phyloP scores from a whole-genome alignment of 1,284 basidiomycete species.

The Lignosus rhinocerotis region DNA sequence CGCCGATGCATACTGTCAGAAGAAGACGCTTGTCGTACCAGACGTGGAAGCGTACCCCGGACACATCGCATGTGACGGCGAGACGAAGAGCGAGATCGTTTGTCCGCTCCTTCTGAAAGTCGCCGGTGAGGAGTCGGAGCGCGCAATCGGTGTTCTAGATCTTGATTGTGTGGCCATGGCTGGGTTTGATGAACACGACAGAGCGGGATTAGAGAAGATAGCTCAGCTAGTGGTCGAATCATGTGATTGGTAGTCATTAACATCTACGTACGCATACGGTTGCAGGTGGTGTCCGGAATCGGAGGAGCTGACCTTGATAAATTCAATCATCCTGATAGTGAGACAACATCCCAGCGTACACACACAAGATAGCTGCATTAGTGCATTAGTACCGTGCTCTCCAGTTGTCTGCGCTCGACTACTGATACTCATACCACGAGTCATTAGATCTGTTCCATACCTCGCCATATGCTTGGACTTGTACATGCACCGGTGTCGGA shows the following conservation, averaged over 20 bases:
- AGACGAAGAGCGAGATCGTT: conserved; percentile 86
- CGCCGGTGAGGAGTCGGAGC: conserved; percentile 32
- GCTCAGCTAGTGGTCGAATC: conserved; percentile 56
- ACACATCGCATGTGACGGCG: conserved; percentile 88
- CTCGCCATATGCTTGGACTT: no score
- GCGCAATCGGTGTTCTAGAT: conserved; percentile 77
- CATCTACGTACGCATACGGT: neutral
- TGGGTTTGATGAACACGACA: conserved; percentile 79
- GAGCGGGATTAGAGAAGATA: conserved; percentile 70
- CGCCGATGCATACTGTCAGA: conserved; percentile 69
- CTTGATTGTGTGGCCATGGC: conserved; percentile 75
- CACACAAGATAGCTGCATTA: no score
- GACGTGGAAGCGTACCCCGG: conserved; percentile 82
- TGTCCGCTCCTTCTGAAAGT: conserved; percentile 60
- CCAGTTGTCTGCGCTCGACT: no score
- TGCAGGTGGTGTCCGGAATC: no score
- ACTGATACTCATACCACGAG: no score
- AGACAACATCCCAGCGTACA: no score
- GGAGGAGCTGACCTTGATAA: no score
- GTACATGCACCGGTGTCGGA: no score
- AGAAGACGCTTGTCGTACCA: conserved; percentile 60
- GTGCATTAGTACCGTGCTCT: no score
- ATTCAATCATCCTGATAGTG: no score
- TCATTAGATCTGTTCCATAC: no score
- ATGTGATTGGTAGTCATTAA: conserved; percentile 53